Conservation (phyloP, 352 stramenopile species). For the Lagenidium sp. region DNA sequence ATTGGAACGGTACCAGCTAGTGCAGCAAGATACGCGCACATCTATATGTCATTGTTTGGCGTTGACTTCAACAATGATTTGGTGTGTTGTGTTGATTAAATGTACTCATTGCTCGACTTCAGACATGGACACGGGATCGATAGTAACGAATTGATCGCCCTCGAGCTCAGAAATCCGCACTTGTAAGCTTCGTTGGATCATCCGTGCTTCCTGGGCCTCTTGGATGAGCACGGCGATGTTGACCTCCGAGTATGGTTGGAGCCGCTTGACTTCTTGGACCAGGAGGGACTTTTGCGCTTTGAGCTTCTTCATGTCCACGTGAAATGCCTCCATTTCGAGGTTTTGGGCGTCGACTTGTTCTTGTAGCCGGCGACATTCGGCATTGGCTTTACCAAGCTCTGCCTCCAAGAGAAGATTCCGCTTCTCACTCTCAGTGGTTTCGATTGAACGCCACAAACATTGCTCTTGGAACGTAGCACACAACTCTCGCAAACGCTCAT, state of each 20-base stretch:
- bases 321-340: slow-evolving; percentile 10
- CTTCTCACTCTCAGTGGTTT: slow-evolving; percentile 50
- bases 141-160: too few species aligned
- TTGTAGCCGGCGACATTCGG: too few species aligned
- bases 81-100: too few species aligned
- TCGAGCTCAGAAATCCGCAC: slow-evolving; percentile 34
- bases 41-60: too few species aligned
- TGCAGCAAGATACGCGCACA: not conserved
- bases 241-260: slow-evolving; percentile 57
- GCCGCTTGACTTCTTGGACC: slow-evolving; percentile 55
- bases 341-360: slow-evolving; percentile 16
- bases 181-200: slow-evolving; percentile 64
- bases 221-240: slow-evolving; percentile 53
- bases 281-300: slow-evolving; percentile 47
- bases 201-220: slow-evolving; percentile 59
- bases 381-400: too few species aligned
- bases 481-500: slow-evolving; percentile 29
- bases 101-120: too few species aligned
- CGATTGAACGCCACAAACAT: slow-evolving; percentile 65
- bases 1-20: not conserved
- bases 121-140: too few species aligned
- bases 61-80: too few species aligned
- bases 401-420: slow-evolving; percentile 17
- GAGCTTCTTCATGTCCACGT: slow-evolving; percentile 28
- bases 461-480: slow-evolving; percentile 68